Conservation (phyloP, 192 early-diverging fungal species). For the Coemansia reversa region DNA sequence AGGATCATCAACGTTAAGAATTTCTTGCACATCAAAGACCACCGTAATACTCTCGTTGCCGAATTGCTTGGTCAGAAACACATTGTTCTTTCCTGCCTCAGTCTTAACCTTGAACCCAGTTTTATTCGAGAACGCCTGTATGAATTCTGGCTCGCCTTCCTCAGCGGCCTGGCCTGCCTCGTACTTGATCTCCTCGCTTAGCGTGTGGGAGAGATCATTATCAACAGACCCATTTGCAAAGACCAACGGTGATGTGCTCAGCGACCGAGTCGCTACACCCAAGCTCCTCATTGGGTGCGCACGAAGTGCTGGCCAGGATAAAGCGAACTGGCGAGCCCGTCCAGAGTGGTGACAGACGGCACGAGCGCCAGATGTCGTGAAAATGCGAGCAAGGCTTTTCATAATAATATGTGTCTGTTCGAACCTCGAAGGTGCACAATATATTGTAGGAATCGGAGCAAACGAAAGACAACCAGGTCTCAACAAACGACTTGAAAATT, state of each 20-base stretch:
- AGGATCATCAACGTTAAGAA: constrained; percentile 73
- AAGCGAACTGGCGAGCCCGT: constrained; percentile 1
- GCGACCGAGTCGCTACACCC: constrained; percentile 18
- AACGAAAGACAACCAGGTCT: neutral
- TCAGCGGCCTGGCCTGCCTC: constrained; percentile 64
- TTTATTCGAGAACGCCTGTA: constrained; percentile 67
- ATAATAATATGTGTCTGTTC: constrained; percentile 15
- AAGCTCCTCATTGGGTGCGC: neutral
- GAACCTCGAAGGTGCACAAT: too few relatives aligned
- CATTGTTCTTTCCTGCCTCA: constrained; percentile 73
- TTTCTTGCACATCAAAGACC: constrained; percentile 81
- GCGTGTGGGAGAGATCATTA: constrained; percentile 67
- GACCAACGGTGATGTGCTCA: constrained; percentile 30
- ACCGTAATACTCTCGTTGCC: constrained; percentile 91
- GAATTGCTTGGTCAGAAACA: constrained; percentile 78
- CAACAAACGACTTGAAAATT: neutral
- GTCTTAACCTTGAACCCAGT: constrained; percentile 78
- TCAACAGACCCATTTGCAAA: constrained; percentile 58
- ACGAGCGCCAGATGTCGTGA: neutral
- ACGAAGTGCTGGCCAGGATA: constrained; percentile 1
- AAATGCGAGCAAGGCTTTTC: constrained; percentile 18
- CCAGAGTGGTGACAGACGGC: neutral
- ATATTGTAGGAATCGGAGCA: neutral
- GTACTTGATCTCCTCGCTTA: constrained; percentile 73
- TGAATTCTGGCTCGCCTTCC: constrained; percentile 63